Evolutionary conservation across 1,284 basidiomycete species (phyloP), one percentile per base, ranked within the genome.

Genomic region (Vanrija sp.): DNA sequence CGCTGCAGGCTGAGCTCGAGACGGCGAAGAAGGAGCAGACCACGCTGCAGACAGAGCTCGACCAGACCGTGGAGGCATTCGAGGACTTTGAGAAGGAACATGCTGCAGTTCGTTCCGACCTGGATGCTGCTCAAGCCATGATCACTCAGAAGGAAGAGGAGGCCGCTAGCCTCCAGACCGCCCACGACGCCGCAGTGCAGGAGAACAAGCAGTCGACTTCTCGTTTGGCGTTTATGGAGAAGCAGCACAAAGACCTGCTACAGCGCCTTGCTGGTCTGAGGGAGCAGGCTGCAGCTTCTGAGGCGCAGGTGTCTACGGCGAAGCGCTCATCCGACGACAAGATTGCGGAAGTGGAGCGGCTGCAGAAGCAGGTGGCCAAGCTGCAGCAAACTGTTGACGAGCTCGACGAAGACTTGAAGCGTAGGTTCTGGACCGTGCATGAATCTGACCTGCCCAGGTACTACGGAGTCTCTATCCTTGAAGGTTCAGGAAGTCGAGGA

Each of bases 1-100:
- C 21, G 4, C 38, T 46, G 93, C 10, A 91, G 96, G 14, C 2
- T 3, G 21, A 23, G 21, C 83, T 97, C 51, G 93, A 97, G 76
- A 93, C 96, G 2, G 28, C 28, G 28, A 73, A 96, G 96, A 29
- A 19, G 3, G 46, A 23, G 15, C 43, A 44, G 1, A 25, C 26
- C 19, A 8, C 18, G 28, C 28, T 28, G 6, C 28, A 28, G 6
- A 1, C 19, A 16, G 5, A 21, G 39, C 2, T 25, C 47, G 3
- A 23, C 19, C 16, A 52, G 38, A 49, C 34, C 18, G 21, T 26
- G 18, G 18, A 34, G 2, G 28, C 49, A 4, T 23, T 49, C 7
- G 49, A 40, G 18, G 40, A 51, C 10, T 40, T 53, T 2, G 28
- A 54, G 26, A 28, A 34, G 12, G 50, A 52, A 8, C 34, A 52